Percentiles rank a stretch among this genome's conserved stretches.
Evolutionary conservation across 805 yeast species (phyloP).

Genomic region (Barnettozyma wickerhamii): DNA sequence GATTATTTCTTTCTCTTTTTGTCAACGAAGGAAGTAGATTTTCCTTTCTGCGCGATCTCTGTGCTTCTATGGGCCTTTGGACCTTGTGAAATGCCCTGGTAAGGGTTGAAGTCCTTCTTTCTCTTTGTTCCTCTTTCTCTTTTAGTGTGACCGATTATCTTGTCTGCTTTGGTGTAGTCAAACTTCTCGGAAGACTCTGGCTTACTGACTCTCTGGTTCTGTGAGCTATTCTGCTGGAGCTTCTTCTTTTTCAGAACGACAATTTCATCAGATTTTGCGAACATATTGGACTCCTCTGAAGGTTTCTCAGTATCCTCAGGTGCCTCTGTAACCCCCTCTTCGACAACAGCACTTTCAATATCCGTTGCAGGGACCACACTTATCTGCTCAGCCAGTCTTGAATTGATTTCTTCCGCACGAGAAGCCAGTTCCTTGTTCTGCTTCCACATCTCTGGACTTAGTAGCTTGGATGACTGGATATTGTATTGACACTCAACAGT

Average conservation of each 20-base stretch:
- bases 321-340: neutral
- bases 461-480: too few species aligned
- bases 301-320: neutral
- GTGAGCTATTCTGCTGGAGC: neutral
- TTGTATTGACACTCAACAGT: neutral
- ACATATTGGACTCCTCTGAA: slow-evolving; percentile 8
- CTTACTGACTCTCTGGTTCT: slow-evolving; percentile 2
- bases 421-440: too few species aligned
- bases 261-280: slow-evolving; percentile 20
- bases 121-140: slow-evolving; percentile 27
- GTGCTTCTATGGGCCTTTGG: slow-evolving; percentile 50
- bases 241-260: slow-evolving; percentile 18
- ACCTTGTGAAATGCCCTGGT: slow-evolving; percentile 43
- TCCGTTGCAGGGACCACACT: too few species aligned
- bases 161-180: slow-evolving; percentile 43
- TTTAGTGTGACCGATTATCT: slow-evolving; percentile 30
- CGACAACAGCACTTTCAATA: neutral
- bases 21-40: slow-evolving; percentile 19
- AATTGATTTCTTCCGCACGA: too few species aligned
- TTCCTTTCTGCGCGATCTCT: slow-evolving; percentile 16
- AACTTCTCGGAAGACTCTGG: too few species aligned
- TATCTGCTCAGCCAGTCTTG: too few species aligned
- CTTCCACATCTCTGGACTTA: too few species aligned
- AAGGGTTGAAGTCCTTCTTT: slow-evolving; percentile 55
- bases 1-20: slow-evolving; percentile 15